These are phyloP conservation scores for Saturnispora quitensis DNA, from an alignment of 805 yeast species.

Conservation along the genomic window DNA sequence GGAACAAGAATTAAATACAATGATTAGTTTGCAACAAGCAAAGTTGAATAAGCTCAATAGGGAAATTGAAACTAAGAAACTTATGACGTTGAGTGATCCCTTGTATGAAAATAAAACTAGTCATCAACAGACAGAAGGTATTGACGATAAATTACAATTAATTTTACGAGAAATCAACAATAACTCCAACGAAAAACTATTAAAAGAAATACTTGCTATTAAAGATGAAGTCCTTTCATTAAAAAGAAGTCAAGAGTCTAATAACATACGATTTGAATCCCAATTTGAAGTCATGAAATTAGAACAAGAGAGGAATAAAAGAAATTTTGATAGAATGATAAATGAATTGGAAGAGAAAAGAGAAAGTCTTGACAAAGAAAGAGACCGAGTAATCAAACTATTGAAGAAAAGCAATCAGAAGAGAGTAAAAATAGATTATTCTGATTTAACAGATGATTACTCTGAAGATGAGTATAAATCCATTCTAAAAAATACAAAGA, in stretches of 20 bases:
- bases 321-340: conserved; percentile 20
- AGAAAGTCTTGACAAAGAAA: conserved; percentile 21
- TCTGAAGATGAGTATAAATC: background rate
- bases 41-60: conserved; percentile 10
- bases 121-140: conserved; percentile 6
- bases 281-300: conserved; percentile 56
- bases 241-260: conserved; percentile 30
- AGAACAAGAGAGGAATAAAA: conserved; percentile 29
- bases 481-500: background rate
- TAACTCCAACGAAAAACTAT: conserved; percentile 12
- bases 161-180: conserved; percentile 15
- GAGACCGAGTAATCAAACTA: conserved; percentile 18
- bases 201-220: conserved; percentile 16
- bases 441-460: background rate
- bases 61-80: conserved; percentile 6
- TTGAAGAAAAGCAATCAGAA: conserved; percentile 14
- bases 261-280: conserved; percentile 58
- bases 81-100: conserved; percentile 1
- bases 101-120: conserved; percentile 8
- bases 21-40: background rate
- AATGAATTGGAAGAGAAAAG: conserved; percentile 21
- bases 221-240: conserved; percentile 18
- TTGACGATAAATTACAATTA: conserved; percentile 12
- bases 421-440: conserved; percentile 6
- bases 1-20: conserved; percentile 1